These are phyloP conservation scores for Aphanomyces astaci DNA, from an alignment of 352 stramenopile species.

Conservation along the genomic window DNA sequence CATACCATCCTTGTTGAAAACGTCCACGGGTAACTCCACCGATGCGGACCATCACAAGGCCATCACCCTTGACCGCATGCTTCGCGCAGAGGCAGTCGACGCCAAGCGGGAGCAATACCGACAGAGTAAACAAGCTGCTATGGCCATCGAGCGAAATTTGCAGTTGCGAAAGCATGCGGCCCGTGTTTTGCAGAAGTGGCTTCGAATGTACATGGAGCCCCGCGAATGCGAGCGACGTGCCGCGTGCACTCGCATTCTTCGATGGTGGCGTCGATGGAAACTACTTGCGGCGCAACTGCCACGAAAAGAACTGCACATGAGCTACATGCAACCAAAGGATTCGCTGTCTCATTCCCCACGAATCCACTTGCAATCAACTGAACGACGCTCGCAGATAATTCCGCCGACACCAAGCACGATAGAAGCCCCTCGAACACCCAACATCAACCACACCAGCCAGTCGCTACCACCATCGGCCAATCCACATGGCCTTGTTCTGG, in stretches of 20 bases:
- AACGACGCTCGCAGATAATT: too few species aligned
- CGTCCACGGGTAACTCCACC: background rate
- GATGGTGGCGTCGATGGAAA: background rate
- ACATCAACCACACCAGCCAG: background rate
- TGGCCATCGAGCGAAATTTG: background rate
- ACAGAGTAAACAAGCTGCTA: background rate
- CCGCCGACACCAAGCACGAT: too few species aligned
- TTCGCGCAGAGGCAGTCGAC: background rate
- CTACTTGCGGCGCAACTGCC: too few species aligned
- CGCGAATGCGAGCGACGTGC: background rate
- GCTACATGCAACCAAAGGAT: too few species aligned
- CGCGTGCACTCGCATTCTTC: background rate
- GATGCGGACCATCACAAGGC: background rate
- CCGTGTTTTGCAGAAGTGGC: background rate
- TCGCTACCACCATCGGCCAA: background rate
- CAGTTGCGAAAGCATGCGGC: background rate
- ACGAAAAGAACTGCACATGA: too few species aligned
- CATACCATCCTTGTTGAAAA: background rate
- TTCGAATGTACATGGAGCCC: background rate
- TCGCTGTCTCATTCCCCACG: too few species aligned
- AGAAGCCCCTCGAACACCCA: background rate
- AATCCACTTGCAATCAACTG: too few species aligned
- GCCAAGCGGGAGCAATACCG: background rate
- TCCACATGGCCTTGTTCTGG: background rate
- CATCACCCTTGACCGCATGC: slow-evolving; percentile 8